Conservation (phyloP, 768 basidiomycete genomes). For the Xerocomellus amylosporus region DNA sequence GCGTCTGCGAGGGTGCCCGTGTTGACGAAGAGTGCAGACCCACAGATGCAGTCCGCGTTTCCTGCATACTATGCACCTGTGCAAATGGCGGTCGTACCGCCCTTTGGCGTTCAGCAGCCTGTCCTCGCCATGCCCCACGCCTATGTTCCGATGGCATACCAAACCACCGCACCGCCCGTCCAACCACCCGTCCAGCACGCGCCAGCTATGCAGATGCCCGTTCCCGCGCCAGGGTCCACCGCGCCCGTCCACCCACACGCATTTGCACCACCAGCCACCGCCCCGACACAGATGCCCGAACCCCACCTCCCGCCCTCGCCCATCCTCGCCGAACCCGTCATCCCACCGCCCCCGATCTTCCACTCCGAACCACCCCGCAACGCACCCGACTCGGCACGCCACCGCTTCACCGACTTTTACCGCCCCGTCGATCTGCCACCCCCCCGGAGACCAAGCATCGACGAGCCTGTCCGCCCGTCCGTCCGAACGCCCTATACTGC, state of each 20-base stretch:
- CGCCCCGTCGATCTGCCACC: constrained; percentile 12
- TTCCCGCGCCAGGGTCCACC: not conserved
- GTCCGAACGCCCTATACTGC: constrained; percentile 11
- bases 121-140: constrained; percentile 27
- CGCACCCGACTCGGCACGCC: constrained; percentile 14
- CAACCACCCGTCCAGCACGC: constrained; percentile 11
- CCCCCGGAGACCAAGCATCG: not conserved
- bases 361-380: constrained; percentile 3
- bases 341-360: constrained; percentile 21
- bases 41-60: constrained; percentile 21
- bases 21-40: constrained; percentile 24
- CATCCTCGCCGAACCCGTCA: constrained; percentile 11
- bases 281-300: constrained; percentile 22
- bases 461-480: constrained; percentile 6
- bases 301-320: constrained; percentile 20
- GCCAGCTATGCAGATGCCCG: constrained; percentile 16
- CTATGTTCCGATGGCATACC: constrained; percentile 28
- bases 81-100: constrained; percentile 22
- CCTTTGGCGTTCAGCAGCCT: constrained; percentile 28
- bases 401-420: constrained; percentile 31
- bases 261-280: not conserved
- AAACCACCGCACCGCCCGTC: constrained; percentile 3
- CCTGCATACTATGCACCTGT: constrained; percentile 32
- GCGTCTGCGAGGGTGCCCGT: not conserved
- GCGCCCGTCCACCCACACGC: not conserved